A percentile compares a stretch with the other conserved stretches of the same genome.
phyloP scores from a whole-genome alignment of 2,329 filamentous ascomycete species.

The Penicillium sumatraense region DNA sequence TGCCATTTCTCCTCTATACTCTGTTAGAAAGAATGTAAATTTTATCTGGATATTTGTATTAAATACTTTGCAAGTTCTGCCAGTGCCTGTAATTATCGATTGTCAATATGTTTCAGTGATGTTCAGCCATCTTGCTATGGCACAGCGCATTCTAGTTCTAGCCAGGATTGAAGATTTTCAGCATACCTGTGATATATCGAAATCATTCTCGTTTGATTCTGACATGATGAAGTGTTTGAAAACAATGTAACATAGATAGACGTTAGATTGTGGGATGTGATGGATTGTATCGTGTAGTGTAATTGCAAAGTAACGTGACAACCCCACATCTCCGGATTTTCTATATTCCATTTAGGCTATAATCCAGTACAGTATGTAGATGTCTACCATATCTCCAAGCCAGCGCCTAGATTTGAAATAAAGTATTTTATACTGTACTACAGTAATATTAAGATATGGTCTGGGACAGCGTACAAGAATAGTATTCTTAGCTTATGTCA shows the following conservation, averaged over 20 bases:
- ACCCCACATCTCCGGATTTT: background rate
- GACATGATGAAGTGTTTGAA: background rate
- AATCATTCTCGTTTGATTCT: background rate
- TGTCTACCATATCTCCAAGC: no score
- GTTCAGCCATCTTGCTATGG: background rate
- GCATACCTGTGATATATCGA: constrained; percentile 1
- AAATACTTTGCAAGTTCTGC: constrained; percentile 26
- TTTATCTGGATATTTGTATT: background rate
- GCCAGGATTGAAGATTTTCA: background rate
- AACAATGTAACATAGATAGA: background rate
- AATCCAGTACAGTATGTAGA: no score
- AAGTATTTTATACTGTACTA: no score
- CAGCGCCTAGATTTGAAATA: no score
- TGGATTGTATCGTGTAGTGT: background rate
- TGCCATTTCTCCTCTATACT: constrained; percentile 24
- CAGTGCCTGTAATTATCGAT: constrained; percentile 18
- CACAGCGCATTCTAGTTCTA: no score
- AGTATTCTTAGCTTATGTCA: no score
- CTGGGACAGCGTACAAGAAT: no score
- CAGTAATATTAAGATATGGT: no score
- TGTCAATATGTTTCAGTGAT: background rate
- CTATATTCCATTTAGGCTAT: background rate
- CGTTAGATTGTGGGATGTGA: background rate
- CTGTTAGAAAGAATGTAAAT: background rate
- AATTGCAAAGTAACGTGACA: background rate